Base-by-base conservation (phyloP, 176 grass and related monocot species). In the Thinopyrum elongatum region DNA sequence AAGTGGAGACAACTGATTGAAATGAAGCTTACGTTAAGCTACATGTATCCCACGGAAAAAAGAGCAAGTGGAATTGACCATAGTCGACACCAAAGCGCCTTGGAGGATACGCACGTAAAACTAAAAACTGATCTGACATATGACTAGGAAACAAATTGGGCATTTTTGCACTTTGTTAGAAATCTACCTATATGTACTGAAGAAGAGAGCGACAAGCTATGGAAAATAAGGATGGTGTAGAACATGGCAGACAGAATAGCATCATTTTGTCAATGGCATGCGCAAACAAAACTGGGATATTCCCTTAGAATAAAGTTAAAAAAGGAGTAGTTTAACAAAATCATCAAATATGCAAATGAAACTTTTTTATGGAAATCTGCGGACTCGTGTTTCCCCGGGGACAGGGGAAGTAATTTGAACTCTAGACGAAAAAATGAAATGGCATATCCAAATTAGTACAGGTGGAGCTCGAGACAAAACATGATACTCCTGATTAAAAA, bases 1-100 rank as follows among this genome's bases (percentile, higher is more conserved):
- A 91, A 81, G 69, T 84, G 46, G 85, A 51, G 26, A 39, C 12
- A 53, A 29, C 70, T 11, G 77, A 29, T 77, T 11, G 77, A 77
- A 81, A 84, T 84, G 85, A 76, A 64, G 85, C 69, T 88, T 87
- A 81, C 85, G 81, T 81, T 91, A 84, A 80, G 75, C 35, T 84
- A 66, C 44, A 70, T 36, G 51, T 22, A 89, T 88, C 77, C 41
- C 81, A 75, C 66, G 39, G 70, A 59, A 44, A 49, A 49, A 66
- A 71, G 51, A 60, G 61, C 46, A 57, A 90, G 41, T 49, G 14
- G 61, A 41, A 75, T 85, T 65, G 78, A 76, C 47, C 83, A 17
- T 58, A 0, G 55, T 58, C 55, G 55, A 58, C 13, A 59, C 79
- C 74, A 83, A 65, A 74, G 58, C 9, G 22, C 42, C 42, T 46